phyloP scores from a whole-genome alignment of 73 alveolate species.

The Paramecium sexaurelia region DNA sequence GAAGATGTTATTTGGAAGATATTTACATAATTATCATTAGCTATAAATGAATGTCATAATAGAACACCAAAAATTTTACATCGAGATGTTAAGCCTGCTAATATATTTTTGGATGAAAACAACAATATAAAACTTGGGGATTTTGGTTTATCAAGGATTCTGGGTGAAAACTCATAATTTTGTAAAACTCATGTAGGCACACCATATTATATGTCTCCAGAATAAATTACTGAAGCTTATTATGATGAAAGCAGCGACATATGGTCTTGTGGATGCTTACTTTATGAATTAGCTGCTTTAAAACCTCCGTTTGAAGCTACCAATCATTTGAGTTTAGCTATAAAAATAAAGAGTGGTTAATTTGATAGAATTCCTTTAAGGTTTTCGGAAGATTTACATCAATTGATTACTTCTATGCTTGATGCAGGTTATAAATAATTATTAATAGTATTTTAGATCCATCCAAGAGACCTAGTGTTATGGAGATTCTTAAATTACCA shows the following conservation, averaged over 20 bases:
- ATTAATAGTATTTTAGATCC: constrained; percentile 32
- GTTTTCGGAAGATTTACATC: constrained; percentile 82
- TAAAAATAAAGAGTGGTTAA: constrained; percentile 91
- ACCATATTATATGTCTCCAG: constrained; percentile 96
- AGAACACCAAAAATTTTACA: constrained; percentile 90
- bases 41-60: constrained; percentile 93
- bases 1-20: constrained; percentile 98
- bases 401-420: constrained; percentile 83
- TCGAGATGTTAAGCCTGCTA: constrained; percentile 96
- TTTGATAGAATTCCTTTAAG: constrained; percentile 84
- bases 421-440: constrained; percentile 58
- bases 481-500: constrained; percentile 84
- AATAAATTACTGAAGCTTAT: constrained; percentile 85
- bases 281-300: constrained; percentile 90
- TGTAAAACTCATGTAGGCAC: constrained; percentile 98
- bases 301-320: constrained; percentile 95
- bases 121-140: constrained; percentile 95
- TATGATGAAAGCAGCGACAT: constrained; percentile 96
- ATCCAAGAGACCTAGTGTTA: constrained; percentile 79
- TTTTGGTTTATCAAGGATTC: constrained; percentile 89
- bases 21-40: constrained; percentile 89
- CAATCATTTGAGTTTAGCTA: constrained; percentile 86
- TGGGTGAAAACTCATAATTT: constrained; percentile 86
- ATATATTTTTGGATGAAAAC: constrained; percentile 87
- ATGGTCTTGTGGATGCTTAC: constrained; percentile 93